Evolutionary conservation across 129 eudicot species (phyloP).

Genomic region (Pulicaria dysenterica): DNA sequence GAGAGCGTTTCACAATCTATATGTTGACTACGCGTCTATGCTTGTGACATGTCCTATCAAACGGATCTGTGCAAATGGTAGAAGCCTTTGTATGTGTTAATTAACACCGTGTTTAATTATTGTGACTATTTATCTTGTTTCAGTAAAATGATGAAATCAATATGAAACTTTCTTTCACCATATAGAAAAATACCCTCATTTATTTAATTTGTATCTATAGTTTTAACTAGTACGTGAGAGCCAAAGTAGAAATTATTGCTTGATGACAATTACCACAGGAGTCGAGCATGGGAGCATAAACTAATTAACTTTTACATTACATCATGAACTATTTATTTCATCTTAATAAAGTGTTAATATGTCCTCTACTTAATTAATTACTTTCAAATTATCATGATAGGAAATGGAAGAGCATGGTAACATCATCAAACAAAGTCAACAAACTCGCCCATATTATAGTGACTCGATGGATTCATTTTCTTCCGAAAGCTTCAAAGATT

Average conservation of each 20-base stretch:
- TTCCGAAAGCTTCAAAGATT: constrained; percentile 30
- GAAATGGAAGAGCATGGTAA: constrained; percentile 30
- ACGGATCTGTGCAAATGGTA: neutral
- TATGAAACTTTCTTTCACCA: neutral
- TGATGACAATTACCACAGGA: neutral
- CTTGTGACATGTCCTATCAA: neutral
- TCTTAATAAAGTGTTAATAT: neutral
- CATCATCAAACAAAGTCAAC: constrained; percentile 22
- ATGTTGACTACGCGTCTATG: neutral
- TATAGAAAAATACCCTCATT: neutral
- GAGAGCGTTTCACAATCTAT: no score
- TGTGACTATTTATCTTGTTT: neutral
- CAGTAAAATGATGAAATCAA: neutral
- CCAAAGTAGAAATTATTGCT: constrained; percentile 4
- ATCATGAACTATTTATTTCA: neutral
- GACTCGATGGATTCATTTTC: constrained; percentile 32
- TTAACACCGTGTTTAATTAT: no score
- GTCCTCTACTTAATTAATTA: neutral
- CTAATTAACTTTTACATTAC: neutral
- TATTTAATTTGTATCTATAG: neutral
- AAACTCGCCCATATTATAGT: constrained; percentile 21
- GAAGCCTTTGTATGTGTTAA: neutral
- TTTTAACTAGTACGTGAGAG: neutral
- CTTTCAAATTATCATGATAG: constrained; percentile 8
- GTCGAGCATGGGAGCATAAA: neutral